Conservation (phyloP, 345 rosid genomes). For the Citrus glauca region DNA sequence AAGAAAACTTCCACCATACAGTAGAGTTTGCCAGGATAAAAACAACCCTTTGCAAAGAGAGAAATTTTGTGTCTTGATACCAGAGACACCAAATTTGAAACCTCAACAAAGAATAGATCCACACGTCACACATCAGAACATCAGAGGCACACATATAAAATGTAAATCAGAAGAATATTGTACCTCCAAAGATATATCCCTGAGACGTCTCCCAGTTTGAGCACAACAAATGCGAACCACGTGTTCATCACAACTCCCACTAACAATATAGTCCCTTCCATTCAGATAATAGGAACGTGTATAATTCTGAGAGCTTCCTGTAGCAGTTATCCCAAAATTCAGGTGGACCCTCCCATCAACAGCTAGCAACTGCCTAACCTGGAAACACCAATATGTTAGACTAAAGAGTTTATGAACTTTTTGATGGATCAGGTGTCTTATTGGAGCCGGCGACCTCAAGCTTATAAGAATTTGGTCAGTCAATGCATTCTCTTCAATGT, state of each 20-base stretch:
- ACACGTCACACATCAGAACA: neutral
- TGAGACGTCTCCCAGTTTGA: slow-evolving; percentile 95
- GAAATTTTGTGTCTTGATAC: neutral
- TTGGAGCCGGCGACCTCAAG: no score
- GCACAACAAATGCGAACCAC: slow-evolving; percentile 90
- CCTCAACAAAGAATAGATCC: neutral
- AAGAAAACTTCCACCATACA: neutral
- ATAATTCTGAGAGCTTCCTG: slow-evolving; percentile 81
- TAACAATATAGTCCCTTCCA: slow-evolving; percentile 85
- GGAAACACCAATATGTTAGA: slow-evolving; percentile 22
- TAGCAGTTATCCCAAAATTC: slow-evolving; percentile 65
- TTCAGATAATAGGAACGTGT: slow-evolving; percentile 95
- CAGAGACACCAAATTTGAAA: neutral
- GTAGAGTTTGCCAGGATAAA: neutral
- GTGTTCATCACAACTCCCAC: slow-evolving; percentile 91
- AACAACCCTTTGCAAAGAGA: neutral
- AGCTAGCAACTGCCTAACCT: slow-evolving; percentile 89
- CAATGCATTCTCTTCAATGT: no score
- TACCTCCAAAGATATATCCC: slow-evolving; percentile 92
- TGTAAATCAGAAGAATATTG: neutral
- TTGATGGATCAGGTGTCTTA: no score
- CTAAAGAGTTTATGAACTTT: neutral
- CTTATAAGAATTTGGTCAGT: no score
- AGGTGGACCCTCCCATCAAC: slow-evolving; percentile 85
- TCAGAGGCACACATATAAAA: neutral